Evolutionary conservation across 108 stramenopile species (phyloP), one percentile per base, ranked within the genome.

Genomic region (Aurantiochytrium sp.): DNA sequence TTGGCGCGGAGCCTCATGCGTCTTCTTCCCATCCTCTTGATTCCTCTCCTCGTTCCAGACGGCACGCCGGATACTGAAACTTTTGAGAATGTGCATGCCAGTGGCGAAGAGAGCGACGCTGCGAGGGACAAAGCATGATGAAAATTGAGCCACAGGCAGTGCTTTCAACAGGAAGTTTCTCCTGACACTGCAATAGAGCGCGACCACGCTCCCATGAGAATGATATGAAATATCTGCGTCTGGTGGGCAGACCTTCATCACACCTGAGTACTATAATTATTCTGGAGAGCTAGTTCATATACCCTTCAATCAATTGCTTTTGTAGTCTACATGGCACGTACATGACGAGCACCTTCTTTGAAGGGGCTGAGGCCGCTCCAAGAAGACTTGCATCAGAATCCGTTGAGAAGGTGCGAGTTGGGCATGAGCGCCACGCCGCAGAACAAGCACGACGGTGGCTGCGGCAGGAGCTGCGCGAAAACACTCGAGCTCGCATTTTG

Each of bases 41-140:
- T 87, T 15, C 85, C 85, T 0, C 4, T 34, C 3, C 52, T 85
- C 0, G 85, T 85, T 6, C 85, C 85, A 0, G 21, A 52, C 12
- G 73, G 73, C n/a, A 48, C 73, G n/a, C 73, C 73, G 39, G 15
- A 65, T 17, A 65, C 59, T 6, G 59, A 65, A 65, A 65, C 59
- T 19, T 65, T 65, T 34, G 59, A 65, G 59, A 19, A 65, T 17
- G 50, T 52, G 15, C 59, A 30, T 12, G 34, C 59, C 15, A 10
- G 59, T 12, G 2, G 15, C 59, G 59, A 65, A 12, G 59, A 65
- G 15, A 19, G 59, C 24, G 59, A 65, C 15, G 50, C 8, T 52
- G 15, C 3, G 50, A n/a, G n/a, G n/a, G 50, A 2, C 50, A 52
- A 52, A 17, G 50, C 50, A n/a, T n/a, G n/a, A n/a, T n/a, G n/a